A percentile compares a stretch with the other conserved stretches of the same genome.
phyloP scores from a whole-genome alignment of 306 rosid genomes.

The Macrotyloma uniflorum region DNA sequence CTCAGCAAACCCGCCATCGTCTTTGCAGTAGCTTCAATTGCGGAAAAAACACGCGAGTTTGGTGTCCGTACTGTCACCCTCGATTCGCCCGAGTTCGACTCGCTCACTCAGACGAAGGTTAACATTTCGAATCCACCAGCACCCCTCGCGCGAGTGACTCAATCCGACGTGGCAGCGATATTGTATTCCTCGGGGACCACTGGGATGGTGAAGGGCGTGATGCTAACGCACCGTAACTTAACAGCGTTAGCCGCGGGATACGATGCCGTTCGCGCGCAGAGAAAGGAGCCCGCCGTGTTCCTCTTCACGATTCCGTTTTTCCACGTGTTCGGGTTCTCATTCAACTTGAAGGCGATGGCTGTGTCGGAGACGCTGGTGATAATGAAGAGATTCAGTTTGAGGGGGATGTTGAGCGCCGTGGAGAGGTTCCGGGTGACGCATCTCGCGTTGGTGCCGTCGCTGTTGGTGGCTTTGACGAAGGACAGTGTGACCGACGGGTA shows the following conservation, averaged over 20 bases:
- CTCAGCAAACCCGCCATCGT: conserved; percentile 48
- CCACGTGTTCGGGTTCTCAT: conserved; percentile 55
- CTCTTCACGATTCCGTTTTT: conserved; percentile 51
- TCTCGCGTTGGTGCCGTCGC: conserved; percentile 43
- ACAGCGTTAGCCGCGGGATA: conserved; percentile 12
- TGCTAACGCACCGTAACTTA: conserved; percentile 59
- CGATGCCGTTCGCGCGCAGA: conserved; percentile 20
- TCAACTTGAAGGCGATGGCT: conserved; percentile 37
- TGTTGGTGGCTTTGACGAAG: conserved; percentile 50
- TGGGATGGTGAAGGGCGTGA: conserved; percentile 61
- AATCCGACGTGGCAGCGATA: conserved; percentile 55
- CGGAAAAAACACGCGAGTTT: conserved; percentile 9
- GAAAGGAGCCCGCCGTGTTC: conserved; percentile 40
- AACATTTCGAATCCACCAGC: not conserved
- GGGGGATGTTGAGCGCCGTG: conserved; percentile 50
- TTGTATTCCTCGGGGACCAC: conserved; percentile 67
- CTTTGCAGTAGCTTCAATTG: conserved; percentile 48
- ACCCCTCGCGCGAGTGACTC: conserved; percentile 35
- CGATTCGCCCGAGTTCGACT: conserved; percentile 62
- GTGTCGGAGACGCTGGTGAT: conserved; percentile 51
- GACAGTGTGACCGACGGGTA: conserved; percentile 25
- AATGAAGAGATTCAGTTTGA: conserved; percentile 48
- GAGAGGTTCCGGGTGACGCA: conserved; percentile 50
- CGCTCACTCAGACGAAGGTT: not conserved
- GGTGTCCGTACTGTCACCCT: conserved; percentile 14